phyloP scores from a whole-genome alignment of 176 grass and related monocot species.

The Coix lacrymajobi region DNA sequence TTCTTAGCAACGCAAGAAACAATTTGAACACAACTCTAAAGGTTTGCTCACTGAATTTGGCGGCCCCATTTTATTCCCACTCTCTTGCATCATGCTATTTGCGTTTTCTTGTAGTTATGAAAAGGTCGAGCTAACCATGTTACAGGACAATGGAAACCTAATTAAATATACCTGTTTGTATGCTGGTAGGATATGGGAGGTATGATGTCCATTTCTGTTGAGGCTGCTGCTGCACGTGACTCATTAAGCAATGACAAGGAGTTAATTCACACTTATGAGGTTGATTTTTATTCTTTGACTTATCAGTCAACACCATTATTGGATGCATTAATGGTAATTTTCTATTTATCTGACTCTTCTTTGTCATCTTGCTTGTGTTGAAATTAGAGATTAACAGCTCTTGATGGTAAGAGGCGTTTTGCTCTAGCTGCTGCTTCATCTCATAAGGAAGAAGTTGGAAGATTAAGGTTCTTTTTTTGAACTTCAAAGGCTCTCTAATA shows the following conservation, averaged over 20 bases:
- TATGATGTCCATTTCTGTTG: constrained; percentile 99
- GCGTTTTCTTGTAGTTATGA: constrained; percentile 8
- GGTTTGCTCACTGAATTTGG: constrained; percentile 45
- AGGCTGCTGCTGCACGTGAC: constrained; percentile 84
- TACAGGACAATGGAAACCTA: neutral
- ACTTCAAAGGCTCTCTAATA: neutral
- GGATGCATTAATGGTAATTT: constrained; percentile 12
- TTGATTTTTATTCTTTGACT: constrained; percentile 38
- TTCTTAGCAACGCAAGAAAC: constrained; percentile 99
- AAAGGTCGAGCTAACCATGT: constrained; percentile 19
- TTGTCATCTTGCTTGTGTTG: constrained; percentile 34
- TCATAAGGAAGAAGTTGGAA: constrained; percentile 99
- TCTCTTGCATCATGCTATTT: constrained; percentile 9
- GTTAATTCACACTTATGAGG: constrained; percentile 96
- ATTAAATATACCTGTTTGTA: constrained; percentile 9
- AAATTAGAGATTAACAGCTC: constrained; percentile 84
- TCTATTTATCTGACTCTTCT: constrained; percentile 33
- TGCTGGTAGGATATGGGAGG: constrained; percentile 84
- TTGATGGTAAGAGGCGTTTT: constrained; percentile 99
- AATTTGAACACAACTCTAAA: constrained; percentile 97
- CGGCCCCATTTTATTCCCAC: constrained; percentile 3
- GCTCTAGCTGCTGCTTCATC: constrained; percentile 92
- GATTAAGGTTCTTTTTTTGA: constrained; percentile 57
- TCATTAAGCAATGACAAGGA: constrained; percentile 91
- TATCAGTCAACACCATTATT: constrained; percentile 15